These are phyloP conservation scores for Cyberlindnera xishuangbannaensis DNA, from an alignment of 805 yeast species.

Conservation along the genomic window DNA sequence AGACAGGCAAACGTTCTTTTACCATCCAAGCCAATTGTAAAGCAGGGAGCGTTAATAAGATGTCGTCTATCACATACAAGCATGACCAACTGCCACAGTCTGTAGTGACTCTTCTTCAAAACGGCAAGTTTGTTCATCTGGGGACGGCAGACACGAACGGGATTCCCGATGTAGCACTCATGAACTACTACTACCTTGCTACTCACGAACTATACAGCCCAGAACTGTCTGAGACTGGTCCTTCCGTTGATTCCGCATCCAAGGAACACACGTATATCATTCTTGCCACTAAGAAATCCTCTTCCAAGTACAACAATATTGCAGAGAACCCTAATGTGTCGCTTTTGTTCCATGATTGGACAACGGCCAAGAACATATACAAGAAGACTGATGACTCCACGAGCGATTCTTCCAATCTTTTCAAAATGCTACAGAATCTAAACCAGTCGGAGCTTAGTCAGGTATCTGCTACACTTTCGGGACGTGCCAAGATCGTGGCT, in stretches of 20 bases:
- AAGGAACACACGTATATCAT: constrained; percentile 48
- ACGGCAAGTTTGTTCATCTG: constrained; percentile 70
- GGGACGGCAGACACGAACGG: constrained; percentile 64
- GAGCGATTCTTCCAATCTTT: constrained; percentile 36
- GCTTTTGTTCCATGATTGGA: constrained; percentile 87
- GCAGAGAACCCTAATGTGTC: constrained; percentile 71
- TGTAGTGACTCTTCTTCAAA: constrained; percentile 42
- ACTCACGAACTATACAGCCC: constrained; percentile 29
- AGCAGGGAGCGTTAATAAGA: constrained; percentile 3
- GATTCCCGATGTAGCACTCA: constrained; percentile 80
- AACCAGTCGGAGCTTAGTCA: constrained; percentile 77
- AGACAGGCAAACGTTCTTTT: too few relatives aligned
- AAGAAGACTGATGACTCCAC: constrained; percentile 24
- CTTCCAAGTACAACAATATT: constrained; percentile 73
- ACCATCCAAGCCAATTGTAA: too few relatives aligned
- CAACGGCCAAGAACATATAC: constrained; percentile 47
- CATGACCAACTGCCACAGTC: constrained; percentile 31
- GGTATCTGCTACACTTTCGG: constrained; percentile 76
- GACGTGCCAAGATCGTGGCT: constrained; percentile 55
- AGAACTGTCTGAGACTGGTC: constrained; percentile 13
- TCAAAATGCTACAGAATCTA: constrained; percentile 63
- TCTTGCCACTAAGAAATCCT: constrained; percentile 63
- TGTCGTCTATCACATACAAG: constrained; percentile 26
- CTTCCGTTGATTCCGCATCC: constrained; percentile 24
- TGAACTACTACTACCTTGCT: constrained; percentile 77